Percentiles rank a stretch among this genome's conserved stretches.
phyloP scores from a whole-genome alignment of 2,329 filamentous ascomycete genomes.

The Monilinia fructigena region DNA sequence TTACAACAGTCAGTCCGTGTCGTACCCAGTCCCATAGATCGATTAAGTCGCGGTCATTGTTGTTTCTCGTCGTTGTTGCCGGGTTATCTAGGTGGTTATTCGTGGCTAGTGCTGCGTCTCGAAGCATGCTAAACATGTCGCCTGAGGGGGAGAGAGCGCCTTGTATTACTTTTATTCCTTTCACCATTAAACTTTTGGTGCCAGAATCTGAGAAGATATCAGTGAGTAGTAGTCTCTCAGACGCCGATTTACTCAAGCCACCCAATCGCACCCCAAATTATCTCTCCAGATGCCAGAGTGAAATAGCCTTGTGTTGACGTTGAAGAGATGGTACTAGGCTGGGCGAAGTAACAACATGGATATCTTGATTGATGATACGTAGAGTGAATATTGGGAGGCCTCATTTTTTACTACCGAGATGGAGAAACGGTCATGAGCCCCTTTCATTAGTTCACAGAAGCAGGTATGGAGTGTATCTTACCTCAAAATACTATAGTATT shows the following conservation, averaged over 20 bases:
- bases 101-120: not conserved
- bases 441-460: too few relatives aligned
- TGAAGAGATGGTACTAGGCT: slow-evolving; percentile 13
- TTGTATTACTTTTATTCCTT: slow-evolving; percentile 16
- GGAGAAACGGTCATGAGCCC: not conserved
- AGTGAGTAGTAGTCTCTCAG: not conserved
- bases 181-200: not conserved
- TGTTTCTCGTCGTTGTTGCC: not conserved
- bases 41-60: not conserved
- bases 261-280: slow-evolving; percentile 5
- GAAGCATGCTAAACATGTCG: slow-evolving; percentile 6
- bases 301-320: slow-evolving; percentile 5
- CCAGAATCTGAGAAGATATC: not conserved
- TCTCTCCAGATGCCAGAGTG: slow-evolving; percentile 17
- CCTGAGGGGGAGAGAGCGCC: not conserved
- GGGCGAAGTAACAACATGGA: slow-evolving; percentile 1
- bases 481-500: slow-evolving; percentile 9
- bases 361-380: not conserved
- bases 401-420: slow-evolving; percentile 6
- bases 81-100: not conserved
- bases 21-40: slow-evolving; percentile 13
- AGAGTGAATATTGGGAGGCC: slow-evolving; percentile 14
- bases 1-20: slow-evolving; percentile 16
- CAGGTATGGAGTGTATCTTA: not conserved
- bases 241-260: not conserved